phyloP scores from a whole-genome alignment of 1,139 yeast genomes.

The Saccharomyces hybrid region DNA sequence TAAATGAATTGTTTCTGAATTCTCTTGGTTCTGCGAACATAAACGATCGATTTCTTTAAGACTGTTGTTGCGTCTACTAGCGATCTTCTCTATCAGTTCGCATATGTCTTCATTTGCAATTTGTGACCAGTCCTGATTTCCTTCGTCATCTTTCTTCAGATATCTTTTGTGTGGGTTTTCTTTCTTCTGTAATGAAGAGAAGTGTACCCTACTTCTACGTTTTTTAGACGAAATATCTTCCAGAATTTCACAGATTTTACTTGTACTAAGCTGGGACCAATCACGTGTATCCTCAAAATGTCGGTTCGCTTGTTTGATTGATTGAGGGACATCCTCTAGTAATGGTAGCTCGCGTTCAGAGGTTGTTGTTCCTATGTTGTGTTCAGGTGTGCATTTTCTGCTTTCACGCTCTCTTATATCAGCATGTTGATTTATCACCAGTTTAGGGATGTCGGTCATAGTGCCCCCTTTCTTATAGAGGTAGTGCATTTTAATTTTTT shows the following conservation, averaged over 20 bases:
- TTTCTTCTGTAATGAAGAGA: not conserved
- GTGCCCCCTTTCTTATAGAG: not conserved
- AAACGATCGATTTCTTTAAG: not conserved
- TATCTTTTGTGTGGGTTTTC: not conserved
- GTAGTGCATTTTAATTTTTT: not conserved
- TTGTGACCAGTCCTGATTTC: not conserved
- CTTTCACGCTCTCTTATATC: not conserved
- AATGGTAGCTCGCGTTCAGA: not conserved
- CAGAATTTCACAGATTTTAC: not conserved
- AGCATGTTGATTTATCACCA: not conserved
- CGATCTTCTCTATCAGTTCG: not conserved
- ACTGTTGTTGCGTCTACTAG: not conserved
- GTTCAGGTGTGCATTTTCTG: not conserved
- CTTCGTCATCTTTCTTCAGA: not conserved
- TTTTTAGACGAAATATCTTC: not conserved
- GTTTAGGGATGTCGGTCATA: not conserved
- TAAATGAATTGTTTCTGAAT: not conserved
- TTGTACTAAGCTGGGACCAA: not conserved
- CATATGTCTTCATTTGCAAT: not conserved
- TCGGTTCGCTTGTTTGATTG: not conserved
- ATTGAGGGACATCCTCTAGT: not conserved
- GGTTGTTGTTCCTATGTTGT: not conserved
- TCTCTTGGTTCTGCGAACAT: not conserved
- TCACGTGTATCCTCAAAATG: not conserved
- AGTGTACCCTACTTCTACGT: not conserved